Base-by-base conservation (phyloP, 345 rosid genomes). In the Populus simonii region DNA sequence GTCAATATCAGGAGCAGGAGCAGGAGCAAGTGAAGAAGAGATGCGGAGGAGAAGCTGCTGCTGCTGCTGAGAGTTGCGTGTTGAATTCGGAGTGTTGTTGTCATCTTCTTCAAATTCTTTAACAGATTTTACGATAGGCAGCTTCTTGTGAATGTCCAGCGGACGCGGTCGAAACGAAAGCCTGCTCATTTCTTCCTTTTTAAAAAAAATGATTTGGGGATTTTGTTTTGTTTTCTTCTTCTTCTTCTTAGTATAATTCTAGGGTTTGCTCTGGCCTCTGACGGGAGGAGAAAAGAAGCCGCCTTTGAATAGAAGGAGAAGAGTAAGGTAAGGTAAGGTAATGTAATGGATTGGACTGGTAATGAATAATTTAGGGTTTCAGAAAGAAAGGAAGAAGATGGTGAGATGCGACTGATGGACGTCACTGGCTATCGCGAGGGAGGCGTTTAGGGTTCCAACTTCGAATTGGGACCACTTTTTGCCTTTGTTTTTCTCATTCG, bases 51-150 rank as follows among this genome's bases (percentile, higher is more conserved):
- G 83, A 43, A 90, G 74, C 83, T 92, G 68, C 17, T 49, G 55
- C 53, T 47, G 53, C 55, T 49, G 57, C 57, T 4, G 99, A 65
- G 93, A 89, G 71, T 92, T 90, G 71, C 99, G 95, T 53, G 97
- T 92, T 78, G 97, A 86, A 41, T 84, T 69, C 16, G 95, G 91
- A 38, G 90, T 83, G 18, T 65, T 49, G 55, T 16, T 65, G n/a
- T 96, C 99, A 68, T 96, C 99, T 18, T 96, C 99, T 83, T 96
- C 99, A 73, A 93, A 92, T 74, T 93, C 98, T 85, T 92, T 94
- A 5, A 87, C 85, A 25, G 98, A 94, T 82, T 96, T 96, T 1
- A 96, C 83, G 75, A 96, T 94, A 9, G 99, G 99, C 59, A 96
- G 92, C 91, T 94, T 96, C 85, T 92, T 96, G 87, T 94, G 96